Evolutionary conservation across 164 flowering plant genomes (phyloP), one percentile per base, ranked within the genome.

Genomic region (Magnolia kwangsiensis): DNA sequence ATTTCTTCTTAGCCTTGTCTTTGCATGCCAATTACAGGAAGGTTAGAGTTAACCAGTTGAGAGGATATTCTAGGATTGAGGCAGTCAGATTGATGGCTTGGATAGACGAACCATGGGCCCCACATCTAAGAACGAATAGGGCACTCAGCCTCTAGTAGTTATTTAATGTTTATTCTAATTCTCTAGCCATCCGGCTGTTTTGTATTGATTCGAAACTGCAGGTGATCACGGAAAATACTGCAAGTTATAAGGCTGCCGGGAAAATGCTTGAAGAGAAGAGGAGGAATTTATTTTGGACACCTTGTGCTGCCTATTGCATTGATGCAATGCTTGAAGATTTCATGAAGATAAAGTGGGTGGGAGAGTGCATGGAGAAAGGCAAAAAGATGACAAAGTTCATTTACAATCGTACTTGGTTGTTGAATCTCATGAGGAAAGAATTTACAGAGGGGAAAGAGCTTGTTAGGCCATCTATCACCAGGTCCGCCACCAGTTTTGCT

Each of bases 251-350:
- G 78, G 84, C 76, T 81, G 93, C 92, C 83, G 97, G 97, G 67
- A 89, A 88, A 81, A 87, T 90, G 91, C 89, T 92, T n/a, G 93
- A 89, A 81, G 91, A 90, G 75, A 91, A 88, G 82, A 80, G 92
- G 74, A 86, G 80, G 74, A 82, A 79, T 71, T 77, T 91, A 78
- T 91, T 90, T 78, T 92, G 97, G 97, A 90, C 91, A 13, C 97
- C 95, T 18, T 92, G 95, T 87, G 91, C 92, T 58, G 81, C 86
- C 63, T 79, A 85, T 81, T 85, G 91, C 73, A 86, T 91, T 68
- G 91, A 92, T 79, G 81, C 67, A 50, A 87, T 91, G 82, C 92
- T 91, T 71, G 89, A 87, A 82, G 95, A 89, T 80, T 87, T 92
- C 81, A 0, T 75, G 76, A 81, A 87, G 75, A 85, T 92, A 74